A percentile compares a stretch with the other conserved stretches of the same genome.
phyloP scores from a whole-genome alignment of 2,329 filamentous ascomycete genomes.

The Fusarium nelsonii region DNA sequence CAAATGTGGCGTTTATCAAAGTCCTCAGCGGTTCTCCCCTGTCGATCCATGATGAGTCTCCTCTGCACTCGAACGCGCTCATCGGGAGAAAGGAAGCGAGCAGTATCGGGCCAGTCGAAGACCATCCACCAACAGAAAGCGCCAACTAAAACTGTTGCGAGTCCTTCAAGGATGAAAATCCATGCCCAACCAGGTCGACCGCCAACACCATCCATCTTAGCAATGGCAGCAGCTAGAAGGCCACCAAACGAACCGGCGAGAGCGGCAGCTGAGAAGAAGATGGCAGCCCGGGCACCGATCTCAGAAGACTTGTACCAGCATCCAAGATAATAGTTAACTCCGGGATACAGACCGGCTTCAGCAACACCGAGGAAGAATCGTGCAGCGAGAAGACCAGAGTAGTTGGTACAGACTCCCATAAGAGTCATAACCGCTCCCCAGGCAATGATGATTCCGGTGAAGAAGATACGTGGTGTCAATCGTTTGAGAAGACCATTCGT shows the following conservation, averaged over 20 bases:
- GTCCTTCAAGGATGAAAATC: constrained; percentile 76
- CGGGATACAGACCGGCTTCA: constrained; percentile 75
- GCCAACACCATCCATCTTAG: constrained; percentile 72
- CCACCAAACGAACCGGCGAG: constrained; percentile 81
- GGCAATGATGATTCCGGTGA: constrained; percentile 74
- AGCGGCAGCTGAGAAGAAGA: constrained; percentile 85
- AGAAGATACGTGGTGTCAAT: constrained; percentile 70
- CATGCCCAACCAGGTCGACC: constrained; percentile 67
- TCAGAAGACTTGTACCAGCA: constrained; percentile 85
- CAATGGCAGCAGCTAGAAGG: constrained; percentile 76
- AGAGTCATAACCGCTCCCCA: constrained; percentile 62
- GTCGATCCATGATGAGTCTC: constrained; percentile 75
- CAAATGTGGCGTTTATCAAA: constrained; percentile 79
- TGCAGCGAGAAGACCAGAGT: constrained; percentile 58
- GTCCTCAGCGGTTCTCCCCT: constrained; percentile 75
- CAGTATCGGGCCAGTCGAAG: constrained; percentile 82
- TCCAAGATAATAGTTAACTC: constrained; percentile 76
- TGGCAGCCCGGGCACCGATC: constrained; percentile 76
- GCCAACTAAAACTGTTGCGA: constrained; percentile 75
- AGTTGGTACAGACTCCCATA: constrained; percentile 62
- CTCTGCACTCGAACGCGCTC: constrained; percentile 77
- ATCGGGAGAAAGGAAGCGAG: constrained; percentile 73
- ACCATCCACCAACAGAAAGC: constrained; percentile 77
- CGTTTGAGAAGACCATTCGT: constrained; percentile 76
- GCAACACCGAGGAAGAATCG: constrained; percentile 73